A percentile compares a stretch with the other conserved stretches of the same genome.
phyloP scores from a whole-genome alignment of 352 stramenopile genomes.

The Pythium biforme region DNA sequence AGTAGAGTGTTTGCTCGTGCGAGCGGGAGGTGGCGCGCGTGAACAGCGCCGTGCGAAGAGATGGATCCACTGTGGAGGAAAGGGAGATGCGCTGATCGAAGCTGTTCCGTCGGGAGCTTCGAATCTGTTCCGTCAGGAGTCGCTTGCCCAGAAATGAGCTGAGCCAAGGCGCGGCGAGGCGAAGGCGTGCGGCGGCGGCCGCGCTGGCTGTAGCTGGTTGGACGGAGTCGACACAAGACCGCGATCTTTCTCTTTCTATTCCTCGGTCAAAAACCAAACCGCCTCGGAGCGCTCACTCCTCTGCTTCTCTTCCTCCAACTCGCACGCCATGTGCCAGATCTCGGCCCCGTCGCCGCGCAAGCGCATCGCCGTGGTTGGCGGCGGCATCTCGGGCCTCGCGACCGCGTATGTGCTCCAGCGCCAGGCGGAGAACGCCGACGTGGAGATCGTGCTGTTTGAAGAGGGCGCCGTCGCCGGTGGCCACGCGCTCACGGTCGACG shows the following conservation, averaged over 20 bases:
- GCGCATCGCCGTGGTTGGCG: constrained; percentile 34
- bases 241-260: background rate
- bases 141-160: background rate
- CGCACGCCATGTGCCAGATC: constrained; percentile 13
- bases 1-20: background rate
- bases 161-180: no score
- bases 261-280: background rate
- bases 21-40: background rate
- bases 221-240: background rate
- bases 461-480: constrained; percentile 33
- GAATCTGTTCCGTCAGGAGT: background rate
- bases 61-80: constrained; percentile 3
- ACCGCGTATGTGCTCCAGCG: constrained; percentile 29
- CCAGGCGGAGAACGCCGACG: constrained; percentile 24
- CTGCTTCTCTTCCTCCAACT: background rate
- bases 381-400: constrained; percentile 38
- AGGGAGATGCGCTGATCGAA: background rate
- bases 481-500: constrained; percentile 46
- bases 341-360: constrained; percentile 16
- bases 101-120: constrained; percentile 1
- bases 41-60: constrained; percentile 3
- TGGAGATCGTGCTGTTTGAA: constrained; percentile 60
- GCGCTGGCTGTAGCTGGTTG: no score
- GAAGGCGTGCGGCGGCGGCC: no score
- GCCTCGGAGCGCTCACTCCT: background rate